Evolutionary conservation across 495 filamentous ascomycete genomes (phyloP).

Genomic region (Amniculicola lignicola): DNA sequence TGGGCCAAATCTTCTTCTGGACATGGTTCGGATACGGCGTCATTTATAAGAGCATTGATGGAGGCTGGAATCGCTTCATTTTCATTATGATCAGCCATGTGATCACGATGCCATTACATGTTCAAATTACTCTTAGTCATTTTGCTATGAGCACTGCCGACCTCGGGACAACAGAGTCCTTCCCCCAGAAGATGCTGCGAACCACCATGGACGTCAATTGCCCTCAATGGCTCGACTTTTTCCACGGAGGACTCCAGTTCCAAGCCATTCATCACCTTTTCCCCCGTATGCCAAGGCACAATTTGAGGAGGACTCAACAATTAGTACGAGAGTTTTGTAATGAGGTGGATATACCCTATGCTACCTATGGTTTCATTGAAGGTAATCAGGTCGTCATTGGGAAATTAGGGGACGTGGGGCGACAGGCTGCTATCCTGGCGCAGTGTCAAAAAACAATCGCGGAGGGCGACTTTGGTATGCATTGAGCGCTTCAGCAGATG

Average conservation of each 20-base stretch:
- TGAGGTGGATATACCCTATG: constrained; percentile 90
- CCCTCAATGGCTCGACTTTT: constrained; percentile 90
- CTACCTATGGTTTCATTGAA: constrained; percentile 87
- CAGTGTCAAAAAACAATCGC: constrained; percentile 66
- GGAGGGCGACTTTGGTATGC: constrained; percentile 21
- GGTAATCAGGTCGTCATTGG: constrained; percentile 88
- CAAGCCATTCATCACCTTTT: constrained; percentile 95
- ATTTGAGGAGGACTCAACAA: constrained; percentile 77
- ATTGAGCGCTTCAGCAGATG: constrained; percentile 7
- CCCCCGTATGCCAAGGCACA: constrained; percentile 92
- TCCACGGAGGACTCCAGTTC: constrained; percentile 95
- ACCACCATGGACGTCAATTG: constrained; percentile 99
- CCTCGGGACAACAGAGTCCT: constrained; percentile 80
- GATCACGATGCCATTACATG: constrained; percentile 81
- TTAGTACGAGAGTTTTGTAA: constrained; percentile 85
- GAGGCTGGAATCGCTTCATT: constrained; percentile 62
- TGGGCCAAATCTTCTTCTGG: constrained; percentile 87
- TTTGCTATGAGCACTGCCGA: constrained; percentile 97
- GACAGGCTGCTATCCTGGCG: constrained; percentile 80
- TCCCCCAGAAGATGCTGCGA: constrained; percentile 93
- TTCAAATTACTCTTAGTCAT: constrained; percentile 94
- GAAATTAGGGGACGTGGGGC: constrained; percentile 76
- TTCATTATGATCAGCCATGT: constrained; percentile 86
- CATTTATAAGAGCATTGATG: constrained; percentile 72
- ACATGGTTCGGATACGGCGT: constrained; percentile 87